Evolutionary conservation across 345 rosid species (phyloP).

Genomic region (Salix viminalis): DNA sequence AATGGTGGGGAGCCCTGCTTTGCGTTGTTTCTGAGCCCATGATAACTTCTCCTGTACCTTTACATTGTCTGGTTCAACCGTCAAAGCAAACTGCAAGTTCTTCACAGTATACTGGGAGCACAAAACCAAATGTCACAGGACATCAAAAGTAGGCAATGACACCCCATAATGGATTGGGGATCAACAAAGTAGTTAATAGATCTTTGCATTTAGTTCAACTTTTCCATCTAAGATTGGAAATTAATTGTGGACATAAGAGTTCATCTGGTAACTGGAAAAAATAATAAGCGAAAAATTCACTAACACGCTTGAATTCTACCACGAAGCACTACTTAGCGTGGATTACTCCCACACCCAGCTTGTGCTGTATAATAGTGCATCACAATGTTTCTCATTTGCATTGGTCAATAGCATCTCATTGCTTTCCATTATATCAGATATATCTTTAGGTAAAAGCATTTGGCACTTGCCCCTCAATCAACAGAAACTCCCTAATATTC

Average conservation of each 20-base stretch:
- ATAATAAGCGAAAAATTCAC: no score
- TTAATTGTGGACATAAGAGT: not conserved
- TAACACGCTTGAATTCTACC: no score
- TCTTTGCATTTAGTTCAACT: not conserved
- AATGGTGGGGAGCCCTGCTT: conserved; percentile 67
- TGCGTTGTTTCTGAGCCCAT: conserved; percentile 76
- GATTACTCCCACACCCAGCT: not conserved
- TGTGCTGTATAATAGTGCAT: no score
- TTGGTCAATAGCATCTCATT: no score
- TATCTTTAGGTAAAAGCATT: not conserved
- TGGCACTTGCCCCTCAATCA: not conserved
- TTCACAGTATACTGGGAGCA: conserved; percentile 71
- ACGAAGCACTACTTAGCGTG: not conserved
- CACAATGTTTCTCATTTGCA: not conserved
- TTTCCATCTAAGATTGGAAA: not conserved
- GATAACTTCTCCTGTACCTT: conserved; percentile 63
- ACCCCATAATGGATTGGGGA: not conserved
- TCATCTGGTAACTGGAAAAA: not conserved
- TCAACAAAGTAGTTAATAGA: not conserved
- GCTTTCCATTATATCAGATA: no score
- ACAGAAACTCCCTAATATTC: not conserved
- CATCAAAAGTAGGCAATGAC: not conserved
- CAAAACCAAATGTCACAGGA: not conserved
- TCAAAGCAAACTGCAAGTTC: conserved; percentile 78
- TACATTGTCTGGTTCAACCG: conserved; percentile 69